Evolutionary conservation across 2,329 filamentous ascomycete species (phyloP).

Genomic region (Ophiognomonia clavigignenti-juglandacearum): DNA sequence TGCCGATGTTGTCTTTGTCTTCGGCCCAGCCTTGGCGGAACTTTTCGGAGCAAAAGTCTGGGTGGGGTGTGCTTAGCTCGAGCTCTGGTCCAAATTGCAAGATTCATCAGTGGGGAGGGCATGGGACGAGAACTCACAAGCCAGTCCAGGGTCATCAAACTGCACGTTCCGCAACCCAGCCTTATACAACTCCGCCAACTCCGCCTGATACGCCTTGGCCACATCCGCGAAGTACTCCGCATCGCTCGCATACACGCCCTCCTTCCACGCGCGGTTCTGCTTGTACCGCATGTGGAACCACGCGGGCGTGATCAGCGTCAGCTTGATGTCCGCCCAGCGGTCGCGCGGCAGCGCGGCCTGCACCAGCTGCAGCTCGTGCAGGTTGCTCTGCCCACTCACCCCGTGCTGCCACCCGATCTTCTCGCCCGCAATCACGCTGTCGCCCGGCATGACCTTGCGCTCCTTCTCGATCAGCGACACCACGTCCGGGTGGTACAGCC

Average conservation of each 20-base stretch:
- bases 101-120: not conserved
- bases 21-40: constrained; percentile 67
- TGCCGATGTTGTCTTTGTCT: constrained; percentile 62
- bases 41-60: constrained; percentile 69
- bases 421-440: constrained; percentile 46
- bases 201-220: constrained; percentile 60
- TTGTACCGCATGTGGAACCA: constrained; percentile 53
- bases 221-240: constrained; percentile 62
- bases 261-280: constrained; percentile 50
- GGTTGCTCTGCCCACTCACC: constrained; percentile 38
- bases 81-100: not conserved
- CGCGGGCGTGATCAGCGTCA: constrained; percentile 50
- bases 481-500: constrained; percentile 51
- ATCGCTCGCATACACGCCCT: constrained; percentile 50
- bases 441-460: constrained; percentile 51
- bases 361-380: constrained; percentile 44
- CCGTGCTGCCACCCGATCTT: constrained; percentile 41
- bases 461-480: constrained; percentile 48
- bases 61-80: too few relatives aligned
- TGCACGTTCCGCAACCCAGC: constrained; percentile 62
- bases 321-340: constrained; percentile 47
- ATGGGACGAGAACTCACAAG: constrained; percentile 45
- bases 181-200: constrained; percentile 56
- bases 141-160: constrained; percentile 63
- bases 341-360: constrained; percentile 41